phyloP scores from a whole-genome alignment of 495 filamentous ascomycete genomes.

The Trichoderma gamsii region DNA sequence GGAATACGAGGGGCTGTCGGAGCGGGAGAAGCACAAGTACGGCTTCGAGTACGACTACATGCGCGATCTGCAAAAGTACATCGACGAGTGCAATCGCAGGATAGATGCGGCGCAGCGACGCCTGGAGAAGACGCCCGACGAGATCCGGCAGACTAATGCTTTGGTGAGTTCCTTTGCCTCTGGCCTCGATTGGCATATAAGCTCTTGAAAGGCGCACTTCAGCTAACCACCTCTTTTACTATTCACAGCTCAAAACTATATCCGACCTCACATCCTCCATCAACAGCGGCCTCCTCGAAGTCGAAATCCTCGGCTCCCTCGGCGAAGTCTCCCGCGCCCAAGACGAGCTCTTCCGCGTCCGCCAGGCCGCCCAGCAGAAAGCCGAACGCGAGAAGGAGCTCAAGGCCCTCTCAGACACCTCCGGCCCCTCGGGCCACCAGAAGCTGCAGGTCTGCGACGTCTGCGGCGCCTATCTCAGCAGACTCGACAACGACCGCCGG shows the following conservation, averaged over 20 bases:
- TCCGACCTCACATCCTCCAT: conserved; percentile 73
- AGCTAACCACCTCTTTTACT: conserved; percentile 24
- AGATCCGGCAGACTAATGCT: conserved; percentile 93
- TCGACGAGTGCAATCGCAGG: conserved; percentile 91
- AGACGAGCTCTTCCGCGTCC: conserved; percentile 79
- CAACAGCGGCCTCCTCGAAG: conserved; percentile 75
- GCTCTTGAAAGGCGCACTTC: neutral
- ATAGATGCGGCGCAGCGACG: conserved; percentile 87
- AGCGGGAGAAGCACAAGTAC: conserved; percentile 66
- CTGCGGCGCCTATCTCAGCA: conserved; percentile 79
- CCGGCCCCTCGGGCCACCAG: conserved; percentile 88
- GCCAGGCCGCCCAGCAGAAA: conserved; percentile 73
- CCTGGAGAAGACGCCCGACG: conserved; percentile 95
- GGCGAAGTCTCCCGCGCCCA: conserved; percentile 74
- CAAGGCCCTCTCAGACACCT: conserved; percentile 85
- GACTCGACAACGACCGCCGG: conserved; percentile 89
- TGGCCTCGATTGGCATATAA: conserved; percentile 10
- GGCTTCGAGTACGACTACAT: conserved; percentile 96
- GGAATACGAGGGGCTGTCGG: conserved; percentile 69
- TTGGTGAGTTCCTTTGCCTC: conserved; percentile 35
- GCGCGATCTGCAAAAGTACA: conserved; percentile 89
- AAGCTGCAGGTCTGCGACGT: conserved; percentile 98
- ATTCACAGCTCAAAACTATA: conserved; percentile 65
- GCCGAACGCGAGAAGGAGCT: conserved; percentile 81
- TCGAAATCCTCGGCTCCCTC: conserved; percentile 76